Base-by-base conservation (phyloP, 2,329 filamentous ascomycete species). In the Cordyceps militaris region DNA sequence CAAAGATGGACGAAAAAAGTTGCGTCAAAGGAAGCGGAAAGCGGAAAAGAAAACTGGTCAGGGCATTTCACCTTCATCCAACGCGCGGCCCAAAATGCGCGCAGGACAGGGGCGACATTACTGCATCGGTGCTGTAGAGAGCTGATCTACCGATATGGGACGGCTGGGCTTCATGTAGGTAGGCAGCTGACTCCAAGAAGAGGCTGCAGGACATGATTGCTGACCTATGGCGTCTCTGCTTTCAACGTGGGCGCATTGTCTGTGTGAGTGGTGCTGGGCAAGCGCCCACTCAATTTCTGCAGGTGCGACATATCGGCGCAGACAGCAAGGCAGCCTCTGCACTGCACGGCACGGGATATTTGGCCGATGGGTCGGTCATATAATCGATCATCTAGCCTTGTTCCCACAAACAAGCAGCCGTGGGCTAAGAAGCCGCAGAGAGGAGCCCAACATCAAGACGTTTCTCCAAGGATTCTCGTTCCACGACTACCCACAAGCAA, bases 61-160 rank as follows among this genome's bases (percentile, higher is more conserved):
- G 30, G 30, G 6, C 30, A 11, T 11, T 32, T 32, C 30, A 19
- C 28, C 28, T 32, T 10, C 28, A 5, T 10, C 28, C 28, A 32
- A 32, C n/a, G n/a, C n/a, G n/a, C n/a, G n/a, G n/a, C 30, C 10
- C n/a, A 24, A 4, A 28, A 10, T 11, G 23, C 32, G 13, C 9
- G 3, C 7, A 43, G 38, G 19, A 28, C n/a, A 13, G 54, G 44
- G 36, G 40, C n/a, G 38, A 42, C 40, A 26, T 11, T 19, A 13
- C 42, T 24, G n/a, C n/a, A 54, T 54, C 14, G 21, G 38, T 24
- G 43, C 42, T 30, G 9, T 1, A 3, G 2, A 24, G 26, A 28
- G 42, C 32, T 47, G 32, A 47, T 55, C 30, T 38, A 7, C 52
- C 30, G 52, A 55, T 38, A 47, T 55, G 52, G 16, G 21, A 55